Base-by-base conservation (phyloP, 2,329 filamentous ascomycete genomes). In the Rutstroemia sp. region DNA sequence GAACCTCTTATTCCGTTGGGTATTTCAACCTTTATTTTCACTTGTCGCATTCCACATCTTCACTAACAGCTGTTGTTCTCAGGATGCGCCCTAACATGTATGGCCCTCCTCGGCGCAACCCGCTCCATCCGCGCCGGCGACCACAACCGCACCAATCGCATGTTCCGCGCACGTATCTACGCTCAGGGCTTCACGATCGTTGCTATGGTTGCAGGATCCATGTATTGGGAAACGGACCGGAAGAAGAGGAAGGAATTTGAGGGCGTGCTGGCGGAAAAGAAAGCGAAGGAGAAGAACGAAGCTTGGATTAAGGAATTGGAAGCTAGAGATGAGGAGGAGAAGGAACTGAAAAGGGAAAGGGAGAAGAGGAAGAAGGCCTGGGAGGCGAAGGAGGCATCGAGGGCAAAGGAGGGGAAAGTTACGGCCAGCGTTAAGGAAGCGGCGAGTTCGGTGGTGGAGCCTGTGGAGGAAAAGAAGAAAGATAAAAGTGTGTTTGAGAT, bases 101-200 rank as follows among this genome's bases (percentile, higher is more conserved):
- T 86, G 74, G 94, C 94, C 63, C 86, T 99, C 62, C 81, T 86
- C 72, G 88, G 88, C 70, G 92, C 94, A 64, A 90, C 87, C 69
- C 86, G 86, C 60, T 89, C 89, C 63, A 92, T 95, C 78, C 88
- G 88, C 64, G 79, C 81, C 57, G 92, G 94, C 70, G 91, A 99
- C 78, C 89, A 91, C 64, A 77, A 83, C 60, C 82, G 86, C 67
- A 92, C 94, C 56, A 96, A 99, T 75, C 81, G 85, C 63, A 96
- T 96, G 89, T 99, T 99, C 82, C 91, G 94, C 58, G 89, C 90
- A 38, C 91, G 94, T 73, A 88, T 99, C 68, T 90, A 90, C 70
- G 92, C 91, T 4, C 94, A 99, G 73, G 89, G 83, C 51, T 96
- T 99, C 73, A 99, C 94, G 14, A 81, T 99, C 30, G 72, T 92